Base-by-base conservation (phyloP, 2,329 filamentous ascomycete genomes). In the Cryphonectria parasitica region DNA sequence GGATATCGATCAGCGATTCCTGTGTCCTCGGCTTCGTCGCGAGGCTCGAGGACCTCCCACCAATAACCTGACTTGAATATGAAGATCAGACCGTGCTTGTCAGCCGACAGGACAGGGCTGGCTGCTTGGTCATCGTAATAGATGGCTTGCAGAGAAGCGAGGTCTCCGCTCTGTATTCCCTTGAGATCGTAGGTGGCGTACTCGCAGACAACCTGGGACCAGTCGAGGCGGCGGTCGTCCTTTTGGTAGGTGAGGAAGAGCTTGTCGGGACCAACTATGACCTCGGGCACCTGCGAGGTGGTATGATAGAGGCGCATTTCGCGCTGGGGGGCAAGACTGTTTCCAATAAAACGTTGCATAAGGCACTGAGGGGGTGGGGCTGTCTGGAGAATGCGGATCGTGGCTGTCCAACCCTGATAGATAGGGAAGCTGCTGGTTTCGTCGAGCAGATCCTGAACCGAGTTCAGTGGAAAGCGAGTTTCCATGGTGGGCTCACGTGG, bases 261-360 rank as follows among this genome's bases (percentile, higher is more conserved):
- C 22, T n/a, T 49, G 0, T 49, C 45, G 7, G 45, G 45, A 7
- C 45, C 7, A 19, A 49, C 8, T 1, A 10, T 3, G 43, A 5
- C 43, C 0, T 1, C 7, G 17, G 5, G 34, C 22, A 6, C 1
- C 3, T 2, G 6, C 0, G 22, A 2, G n/a, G 19, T 10, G 6
- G 8, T 22, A 5, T 49, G 7, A 19, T n/a, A 10, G 45, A n/a
- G 6, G 17, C 2, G 45, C 19, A n/a, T 0, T 7, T 49, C 45
- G 45, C 4, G 45, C 19, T n/a, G 1, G 22, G 45, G n/a, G 45
- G 6, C 19, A 7, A 10, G 19, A 22, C 11, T 7, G 19, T 49
- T 34, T 34, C 34, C 45, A 39, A 11, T 1, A 39, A 39, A 1
- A 39, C 8, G 10, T 39, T 8, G 36, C 8, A 39, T 11, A 10